Conservation (phyloP, 2,329 filamentous ascomycete genomes). For the Exophiala dermatitidis region DNA sequence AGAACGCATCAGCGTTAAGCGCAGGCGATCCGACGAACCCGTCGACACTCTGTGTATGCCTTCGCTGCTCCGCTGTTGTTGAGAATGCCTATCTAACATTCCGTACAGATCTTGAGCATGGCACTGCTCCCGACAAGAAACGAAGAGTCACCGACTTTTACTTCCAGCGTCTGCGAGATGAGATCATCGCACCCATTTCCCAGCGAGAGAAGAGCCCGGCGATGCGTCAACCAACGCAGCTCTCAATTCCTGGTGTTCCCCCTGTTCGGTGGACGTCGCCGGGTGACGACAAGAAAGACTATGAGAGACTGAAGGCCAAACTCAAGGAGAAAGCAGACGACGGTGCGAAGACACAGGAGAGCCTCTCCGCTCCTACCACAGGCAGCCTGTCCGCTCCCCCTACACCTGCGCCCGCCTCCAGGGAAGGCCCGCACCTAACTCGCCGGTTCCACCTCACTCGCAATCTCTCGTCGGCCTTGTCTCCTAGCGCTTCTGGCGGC, state of each 20-base stretch:
- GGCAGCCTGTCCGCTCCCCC: conserved; percentile 5
- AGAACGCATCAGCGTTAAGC: conserved; percentile 49
- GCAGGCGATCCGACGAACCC: conserved; percentile 50
- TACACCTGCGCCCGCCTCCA: conserved; percentile 2
- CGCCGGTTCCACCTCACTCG: conserved; percentile 25
- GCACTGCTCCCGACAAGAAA: conserved; percentile 38
- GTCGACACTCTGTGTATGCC: conserved; percentile 47
- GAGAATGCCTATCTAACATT: not conserved
- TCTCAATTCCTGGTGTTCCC: conserved; percentile 30
- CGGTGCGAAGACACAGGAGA: not conserved
- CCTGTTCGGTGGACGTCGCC: conserved; percentile 38
- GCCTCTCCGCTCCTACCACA: not conserved
- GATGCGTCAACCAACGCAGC: conserved; percentile 14
- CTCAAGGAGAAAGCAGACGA: not conserved
- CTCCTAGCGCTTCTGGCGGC: conserved; percentile 12
- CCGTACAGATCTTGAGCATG: conserved; percentile 39
- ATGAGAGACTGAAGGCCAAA: conserved; percentile 13
- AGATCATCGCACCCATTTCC: conserved; percentile 14
- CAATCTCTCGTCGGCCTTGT: conserved; percentile 15
- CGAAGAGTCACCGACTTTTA: conserved; percentile 44
- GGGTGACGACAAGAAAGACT: conserved; percentile 36
- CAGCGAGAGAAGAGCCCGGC: conserved; percentile 14
- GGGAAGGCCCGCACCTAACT: conserved; percentile 1
- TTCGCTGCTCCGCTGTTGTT: not conserved
- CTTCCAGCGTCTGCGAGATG: conserved; percentile 38